Conservation (phyloP, 257 asterid species). For the Cynanchum wilfordii region DNA sequence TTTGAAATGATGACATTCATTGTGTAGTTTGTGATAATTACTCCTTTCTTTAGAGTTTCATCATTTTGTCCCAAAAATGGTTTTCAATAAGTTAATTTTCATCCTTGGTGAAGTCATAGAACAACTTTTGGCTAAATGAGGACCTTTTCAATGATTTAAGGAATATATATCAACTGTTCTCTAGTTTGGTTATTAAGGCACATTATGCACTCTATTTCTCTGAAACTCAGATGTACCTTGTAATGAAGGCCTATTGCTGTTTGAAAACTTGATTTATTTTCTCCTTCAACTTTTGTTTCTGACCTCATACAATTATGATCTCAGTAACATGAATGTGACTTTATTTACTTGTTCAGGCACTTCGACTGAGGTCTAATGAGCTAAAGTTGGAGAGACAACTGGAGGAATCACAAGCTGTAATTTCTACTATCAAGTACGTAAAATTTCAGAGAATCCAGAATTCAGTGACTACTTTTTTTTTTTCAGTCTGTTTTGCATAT, state of each 20-base stretch:
- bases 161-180: background rate
- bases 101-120: background rate
- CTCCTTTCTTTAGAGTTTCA: background rate
- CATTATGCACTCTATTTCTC: background rate
- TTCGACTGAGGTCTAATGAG: slow-evolving; percentile 93
- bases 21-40: background rate
- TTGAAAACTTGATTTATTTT: background rate
- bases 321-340: background rate
- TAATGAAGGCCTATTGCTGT: background rate
- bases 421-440: slow-evolving; percentile 67
- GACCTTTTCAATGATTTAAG: background rate
- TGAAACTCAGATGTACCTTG: background rate
- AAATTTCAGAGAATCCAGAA: slow-evolving; percentile 10
- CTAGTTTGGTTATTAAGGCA: background rate
- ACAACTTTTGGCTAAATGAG: background rate
- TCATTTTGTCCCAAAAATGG: background rate
- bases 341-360: slow-evolving; percentile 47
- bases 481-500: background rate
- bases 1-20: background rate
- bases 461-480: slow-evolving; percentile 1
- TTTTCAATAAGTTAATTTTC: background rate
- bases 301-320: background rate
- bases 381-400: slow-evolving; percentile 82
- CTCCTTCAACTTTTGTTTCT: background rate
- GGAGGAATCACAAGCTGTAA: slow-evolving; percentile 64